Evolutionary conservation across 73 alveolate genomes (phyloP), one percentile per base, ranked within the genome.

Genomic region (Paramecium sexaurelia): DNA sequence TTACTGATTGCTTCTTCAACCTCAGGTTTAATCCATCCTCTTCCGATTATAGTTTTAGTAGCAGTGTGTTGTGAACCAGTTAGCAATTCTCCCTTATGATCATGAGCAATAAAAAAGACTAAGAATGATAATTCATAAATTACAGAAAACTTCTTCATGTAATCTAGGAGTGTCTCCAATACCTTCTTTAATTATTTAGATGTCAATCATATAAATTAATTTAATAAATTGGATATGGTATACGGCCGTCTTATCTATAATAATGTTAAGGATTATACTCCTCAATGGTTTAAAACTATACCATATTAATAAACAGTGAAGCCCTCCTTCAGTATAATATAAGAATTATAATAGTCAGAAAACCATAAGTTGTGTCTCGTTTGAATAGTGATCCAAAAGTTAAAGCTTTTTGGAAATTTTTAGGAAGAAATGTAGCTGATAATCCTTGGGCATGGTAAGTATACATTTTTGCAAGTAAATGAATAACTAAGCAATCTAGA

Each of bases 251-350:
- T 88, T 17, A 88, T 88, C 87, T 68, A 68, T 51, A 88, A 88
- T 55, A 69, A 51, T 33, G 68, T 67, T 41, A 88, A 88, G 69
- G 94, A 88, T 35, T 88, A 69, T 43, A 88, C 94, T 40, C 94
- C 94, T 29, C 55, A 83, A 37, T 88, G 94, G 94, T 68, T 88
- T 35, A 88, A 88, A 85, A 88, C 94, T 39, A 37, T 88, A 27
- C 94, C 94, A 55, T 88, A 88, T 35, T 69, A 75, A 47, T 82
- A 88, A 88, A 55, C 87, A 13, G 73, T 84, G 66, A 88, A 88
- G 90, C 94, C 94, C 17, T 39, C 75, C 67, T 88, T 88, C 35
- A 36, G 94, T 88, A 88, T 27, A 22, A n/a, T 32, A 67, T 51
- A 3, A 32, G 36, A 37, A 9, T 27, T 22, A 37, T 37, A 7